Evolutionary conservation across 106 monocot species (phyloP).

Genomic region (Platanthera zijinensis): DNA sequence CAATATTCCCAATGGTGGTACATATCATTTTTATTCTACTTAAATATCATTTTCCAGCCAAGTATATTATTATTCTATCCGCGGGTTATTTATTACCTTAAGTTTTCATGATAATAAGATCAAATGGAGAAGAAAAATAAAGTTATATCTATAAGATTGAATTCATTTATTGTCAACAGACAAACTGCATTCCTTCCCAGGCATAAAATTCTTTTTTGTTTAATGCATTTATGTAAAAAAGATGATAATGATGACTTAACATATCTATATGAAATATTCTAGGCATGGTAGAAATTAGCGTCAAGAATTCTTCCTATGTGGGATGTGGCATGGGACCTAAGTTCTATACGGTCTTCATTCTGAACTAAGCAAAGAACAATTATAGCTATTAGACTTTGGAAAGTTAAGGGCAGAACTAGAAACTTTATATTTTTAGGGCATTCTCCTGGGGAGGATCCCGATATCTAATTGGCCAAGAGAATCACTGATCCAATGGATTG

Average conservation of each 20-base stretch:
- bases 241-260: too few relatives aligned
- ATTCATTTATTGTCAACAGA: background rate
- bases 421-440: too few relatives aligned
- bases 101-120: background rate
- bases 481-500: too few relatives aligned
- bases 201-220: background rate
- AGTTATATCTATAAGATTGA: background rate
- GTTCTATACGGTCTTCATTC: background rate
- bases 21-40: background rate
- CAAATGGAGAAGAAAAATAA: too few relatives aligned
- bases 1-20: slow-evolving; percentile 52
- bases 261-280: background rate
- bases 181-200: background rate
- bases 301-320: background rate
- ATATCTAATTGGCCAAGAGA: too few relatives aligned
- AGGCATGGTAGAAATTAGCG: background rate
- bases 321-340: background rate
- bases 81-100: background rate
- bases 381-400: background rate
- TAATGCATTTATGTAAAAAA: background rate
- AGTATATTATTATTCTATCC: background rate
- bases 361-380: background rate
- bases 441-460: too few relatives aligned
- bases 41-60: background rate
- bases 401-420: too few relatives aligned